A percentile compares a stretch with the other conserved stretches of the same genome.
phyloP scores from a whole-genome alignment of 371 early-diverging fungal genomes.

The Apophysomyces elegans region DNA sequence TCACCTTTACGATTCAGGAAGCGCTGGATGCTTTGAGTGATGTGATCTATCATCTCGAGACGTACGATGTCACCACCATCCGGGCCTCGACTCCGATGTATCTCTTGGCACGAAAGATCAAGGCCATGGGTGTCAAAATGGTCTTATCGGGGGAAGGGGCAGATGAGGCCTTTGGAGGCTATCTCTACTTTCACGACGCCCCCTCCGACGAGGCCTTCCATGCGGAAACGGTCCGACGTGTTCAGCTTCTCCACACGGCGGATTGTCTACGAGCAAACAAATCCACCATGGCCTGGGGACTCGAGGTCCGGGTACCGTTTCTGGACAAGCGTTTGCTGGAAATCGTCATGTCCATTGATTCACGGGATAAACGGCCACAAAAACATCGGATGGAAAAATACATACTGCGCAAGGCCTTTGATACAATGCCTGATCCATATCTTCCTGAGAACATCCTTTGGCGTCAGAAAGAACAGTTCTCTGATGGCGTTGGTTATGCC shows the following conservation, averaged over 20 bases:
- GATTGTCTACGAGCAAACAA: conserved; percentile 98
- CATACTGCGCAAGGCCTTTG: conserved; percentile 86
- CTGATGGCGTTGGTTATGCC: conserved; percentile 95
- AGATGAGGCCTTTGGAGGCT: conserved; percentile 97
- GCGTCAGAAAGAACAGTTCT: conserved; percentile 98
- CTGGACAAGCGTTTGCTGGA: conserved; percentile 89
- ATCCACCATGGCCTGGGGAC: conserved; percentile 98
- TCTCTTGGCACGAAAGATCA: conserved; percentile 93
- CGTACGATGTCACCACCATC: conserved; percentile 99
- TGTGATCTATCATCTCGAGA: conserved; percentile 95
- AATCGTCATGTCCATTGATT: conserved; percentile 84
- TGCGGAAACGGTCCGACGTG: conserved; percentile 85
- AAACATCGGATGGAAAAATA: conserved; percentile 85
- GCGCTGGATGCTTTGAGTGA: conserved; percentile 94
- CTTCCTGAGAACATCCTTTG: conserved; percentile 91
- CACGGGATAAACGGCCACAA: conserved; percentile 77
- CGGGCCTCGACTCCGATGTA: conserved; percentile 98
- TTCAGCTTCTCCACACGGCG: conserved; percentile 93
- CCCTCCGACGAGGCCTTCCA: conserved; percentile 83
- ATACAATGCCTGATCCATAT: conserved; percentile 67
- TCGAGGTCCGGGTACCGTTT: conserved; percentile 98
- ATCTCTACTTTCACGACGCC: conserved; percentile 97
- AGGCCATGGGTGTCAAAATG: conserved; percentile 98
- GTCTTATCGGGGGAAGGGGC: conserved; percentile 95
- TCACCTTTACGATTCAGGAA: conserved; percentile 93